Percentiles rank a stretch among this genome's conserved stretches.
These are phyloP conservation scores for Vararia minispora DNA, from an alignment of 768 basidiomycete species.

Conservation along the genomic window DNA sequence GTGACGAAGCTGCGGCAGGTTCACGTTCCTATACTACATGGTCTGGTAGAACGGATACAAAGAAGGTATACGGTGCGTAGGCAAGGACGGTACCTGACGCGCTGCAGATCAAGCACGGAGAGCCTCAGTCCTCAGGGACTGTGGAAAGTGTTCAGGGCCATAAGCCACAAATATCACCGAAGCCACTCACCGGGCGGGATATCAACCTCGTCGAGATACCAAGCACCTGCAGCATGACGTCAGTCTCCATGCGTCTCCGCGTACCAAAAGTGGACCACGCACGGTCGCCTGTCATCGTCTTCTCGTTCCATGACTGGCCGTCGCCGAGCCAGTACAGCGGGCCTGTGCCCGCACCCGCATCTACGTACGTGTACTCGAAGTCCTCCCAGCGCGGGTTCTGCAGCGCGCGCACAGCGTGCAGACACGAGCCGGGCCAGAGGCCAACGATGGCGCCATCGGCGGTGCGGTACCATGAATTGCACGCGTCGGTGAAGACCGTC, in stretches of 20 bases:
- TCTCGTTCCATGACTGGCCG: conserved; percentile 17
- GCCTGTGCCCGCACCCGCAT: conserved; percentile 1
- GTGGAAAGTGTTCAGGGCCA: background rate
- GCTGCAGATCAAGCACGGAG: too few species aligned
- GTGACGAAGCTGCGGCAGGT: too few species aligned
- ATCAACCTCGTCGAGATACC: conserved; percentile 15
- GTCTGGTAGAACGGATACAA: too few species aligned
- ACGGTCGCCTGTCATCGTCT: conserved; percentile 11
- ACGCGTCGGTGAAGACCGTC: conserved; percentile 17
- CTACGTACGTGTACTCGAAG: conserved; percentile 13
- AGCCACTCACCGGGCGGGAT: conserved; percentile 13
- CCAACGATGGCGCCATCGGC: conserved; percentile 19
- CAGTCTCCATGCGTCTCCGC: background rate
- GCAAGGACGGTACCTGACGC: too few species aligned
- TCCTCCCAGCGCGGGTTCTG: conserved; percentile 21
- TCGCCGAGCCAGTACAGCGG: conserved; percentile 20
- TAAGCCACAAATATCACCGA: too few species aligned
- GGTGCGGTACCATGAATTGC: conserved; percentile 19
- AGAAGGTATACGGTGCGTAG: too few species aligned
- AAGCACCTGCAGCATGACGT: conserved; percentile 9
- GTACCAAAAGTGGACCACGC: conserved; percentile 1
- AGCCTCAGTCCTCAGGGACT: background rate
- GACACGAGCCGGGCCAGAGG: conserved; percentile 18
- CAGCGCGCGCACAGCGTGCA: conserved; percentile 8
- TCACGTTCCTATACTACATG: too few species aligned